Evolutionary conservation across 1,284 basidiomycete genomes (phyloP).

Genomic region (Wolfiporia cocos): DNA sequence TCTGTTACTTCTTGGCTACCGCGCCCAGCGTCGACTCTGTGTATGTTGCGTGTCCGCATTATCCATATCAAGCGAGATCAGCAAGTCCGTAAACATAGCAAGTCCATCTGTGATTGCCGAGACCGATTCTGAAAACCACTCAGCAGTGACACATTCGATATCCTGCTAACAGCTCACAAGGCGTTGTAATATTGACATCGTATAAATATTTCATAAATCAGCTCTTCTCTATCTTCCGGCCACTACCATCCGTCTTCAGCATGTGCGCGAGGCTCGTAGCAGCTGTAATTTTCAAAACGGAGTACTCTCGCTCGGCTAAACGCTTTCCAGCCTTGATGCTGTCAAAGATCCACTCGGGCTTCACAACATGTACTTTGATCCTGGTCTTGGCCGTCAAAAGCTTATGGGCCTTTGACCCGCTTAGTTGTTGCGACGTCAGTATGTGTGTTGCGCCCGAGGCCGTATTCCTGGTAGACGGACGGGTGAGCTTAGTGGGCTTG

Average conservation of each 20-base stretch:
- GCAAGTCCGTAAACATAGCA: too few species aligned
- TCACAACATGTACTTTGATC: slow-evolving; percentile 48
- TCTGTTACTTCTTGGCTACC: too few species aligned
- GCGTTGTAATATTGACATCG: too few species aligned
- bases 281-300: slow-evolving; percentile 34
- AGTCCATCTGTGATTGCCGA: too few species aligned
- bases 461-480: slow-evolving; percentile 43
- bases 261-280: slow-evolving; percentile 24
- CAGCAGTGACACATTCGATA: too few species aligned
- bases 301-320: slow-evolving; percentile 50
- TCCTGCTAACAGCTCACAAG: too few species aligned
- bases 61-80: too few species aligned
- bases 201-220: not conserved
- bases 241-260: slow-evolving; percentile 10
- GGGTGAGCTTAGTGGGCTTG: too few species aligned
- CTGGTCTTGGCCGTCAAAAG: slow-evolving; percentile 43
- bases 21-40: too few species aligned
- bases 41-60: too few species aligned
- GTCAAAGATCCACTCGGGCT: slow-evolving; percentile 67
- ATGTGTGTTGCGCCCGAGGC: slow-evolving; percentile 65
- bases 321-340: slow-evolving; percentile 52
- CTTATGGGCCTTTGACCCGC: slow-evolving; percentile 58
- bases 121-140: too few species aligned
- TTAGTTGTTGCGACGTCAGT: slow-evolving; percentile 61
- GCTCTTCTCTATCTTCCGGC: too few species aligned